Conservation (phyloP, 2,329 filamentous ascomycete genomes). For the Penicillium corylophilum region DNA sequence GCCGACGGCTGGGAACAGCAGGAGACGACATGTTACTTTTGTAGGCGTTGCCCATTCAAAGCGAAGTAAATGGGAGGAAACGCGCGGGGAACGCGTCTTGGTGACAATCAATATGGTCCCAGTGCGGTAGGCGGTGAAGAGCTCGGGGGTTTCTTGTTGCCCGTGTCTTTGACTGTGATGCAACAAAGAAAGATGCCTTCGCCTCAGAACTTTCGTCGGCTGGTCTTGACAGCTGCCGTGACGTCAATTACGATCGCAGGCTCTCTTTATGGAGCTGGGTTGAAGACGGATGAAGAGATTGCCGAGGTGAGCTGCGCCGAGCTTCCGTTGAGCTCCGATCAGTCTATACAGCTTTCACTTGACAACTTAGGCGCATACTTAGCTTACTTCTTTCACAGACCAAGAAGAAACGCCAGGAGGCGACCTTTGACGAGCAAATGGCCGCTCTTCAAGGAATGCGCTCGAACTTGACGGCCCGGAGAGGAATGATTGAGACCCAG, state of each 20-base stretch:
- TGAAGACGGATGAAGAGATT: slow-evolving; percentile 55
- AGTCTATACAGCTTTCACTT: neutral
- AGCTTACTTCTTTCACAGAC: slow-evolving; percentile 32
- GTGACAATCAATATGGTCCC: slow-evolving; percentile 20
- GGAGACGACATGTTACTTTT: slow-evolving; percentile 28
- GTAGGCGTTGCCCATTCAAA: slow-evolving; percentile 5
- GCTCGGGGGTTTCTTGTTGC: slow-evolving; percentile 10
- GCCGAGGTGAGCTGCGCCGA: slow-evolving; percentile 48
- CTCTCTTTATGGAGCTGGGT: slow-evolving; percentile 58
- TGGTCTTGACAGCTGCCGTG: slow-evolving; percentile 56
- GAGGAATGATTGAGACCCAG: slow-evolving; percentile 56
- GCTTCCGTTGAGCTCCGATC: neutral
- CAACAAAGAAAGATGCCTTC: slow-evolving; percentile 23
- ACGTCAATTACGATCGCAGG: slow-evolving; percentile 58
- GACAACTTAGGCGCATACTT: neutral
- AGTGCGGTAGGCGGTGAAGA: slow-evolving; percentile 26
- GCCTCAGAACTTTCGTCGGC: slow-evolving; percentile 45
- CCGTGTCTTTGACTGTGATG: slow-evolving; percentile 3
- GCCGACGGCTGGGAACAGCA: slow-evolving; percentile 31
- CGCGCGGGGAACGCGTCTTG: slow-evolving; percentile 30
- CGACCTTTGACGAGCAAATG: slow-evolving; percentile 55
- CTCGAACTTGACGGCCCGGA: slow-evolving; percentile 52
- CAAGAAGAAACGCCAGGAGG: slow-evolving; percentile 49
- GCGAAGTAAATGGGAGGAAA: slow-evolving; percentile 10
- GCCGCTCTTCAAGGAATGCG: slow-evolving; percentile 53